A percentile compares a stretch with the other conserved stretches of the same genome.
phyloP scores from a whole-genome alignment of 148 eudicot species.

The Chenopodium berlandieri region DNA sequence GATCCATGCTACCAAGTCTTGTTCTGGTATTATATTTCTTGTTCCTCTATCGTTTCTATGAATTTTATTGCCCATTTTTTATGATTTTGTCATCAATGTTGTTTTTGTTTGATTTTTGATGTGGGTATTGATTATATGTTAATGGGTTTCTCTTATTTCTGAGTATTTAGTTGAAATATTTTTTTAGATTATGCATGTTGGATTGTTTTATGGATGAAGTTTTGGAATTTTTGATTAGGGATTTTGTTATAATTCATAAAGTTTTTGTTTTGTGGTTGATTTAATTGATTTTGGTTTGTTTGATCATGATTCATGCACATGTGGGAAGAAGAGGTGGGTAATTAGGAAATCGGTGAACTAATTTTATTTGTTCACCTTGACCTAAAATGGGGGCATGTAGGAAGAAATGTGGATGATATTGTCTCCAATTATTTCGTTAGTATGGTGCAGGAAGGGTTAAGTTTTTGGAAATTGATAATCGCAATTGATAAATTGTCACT shows the following conservation, averaged over 20 bases:
- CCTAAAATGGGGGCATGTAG: background rate
- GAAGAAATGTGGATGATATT: background rate
- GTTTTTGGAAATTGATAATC: background rate
- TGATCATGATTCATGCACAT: background rate
- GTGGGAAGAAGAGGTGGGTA: background rate
- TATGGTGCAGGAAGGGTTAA: background rate
- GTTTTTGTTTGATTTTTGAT: background rate
- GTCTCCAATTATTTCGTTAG: background rate
- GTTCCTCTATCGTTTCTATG: background rate
- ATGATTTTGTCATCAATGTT: background rate
- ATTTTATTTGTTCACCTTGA: background rate
- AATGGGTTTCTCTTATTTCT: background rate
- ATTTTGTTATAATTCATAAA: background rate
- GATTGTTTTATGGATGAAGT: background rate
- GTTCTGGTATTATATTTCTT: constrained; percentile 37
- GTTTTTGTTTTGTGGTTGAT: background rate
- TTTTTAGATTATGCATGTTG: background rate
- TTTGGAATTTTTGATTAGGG: background rate
- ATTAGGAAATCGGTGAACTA: background rate
- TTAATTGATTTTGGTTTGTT: background rate
- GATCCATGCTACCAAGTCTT: constrained; percentile 51
- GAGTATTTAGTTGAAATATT: no score
- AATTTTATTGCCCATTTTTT: background rate
- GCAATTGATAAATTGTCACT: background rate
- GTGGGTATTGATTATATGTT: background rate